Percentiles rank a stretch among this genome's conserved stretches.
Conservation (phyloP, 805 yeast species). For the Kuraishia molischiana region DNA sequence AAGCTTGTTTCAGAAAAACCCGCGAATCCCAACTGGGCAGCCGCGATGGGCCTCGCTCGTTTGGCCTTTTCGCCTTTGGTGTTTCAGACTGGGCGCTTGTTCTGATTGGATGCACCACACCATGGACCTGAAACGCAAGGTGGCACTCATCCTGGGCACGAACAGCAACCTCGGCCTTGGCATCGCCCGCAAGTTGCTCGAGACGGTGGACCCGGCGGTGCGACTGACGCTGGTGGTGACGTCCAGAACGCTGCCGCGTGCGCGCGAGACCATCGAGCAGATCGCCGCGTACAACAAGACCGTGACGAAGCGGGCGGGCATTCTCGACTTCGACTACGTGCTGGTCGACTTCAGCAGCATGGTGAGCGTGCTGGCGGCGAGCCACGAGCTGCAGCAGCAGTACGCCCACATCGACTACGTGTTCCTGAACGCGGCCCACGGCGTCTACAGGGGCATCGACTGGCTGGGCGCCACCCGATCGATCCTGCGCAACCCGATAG, state of each 20-base stretch:
- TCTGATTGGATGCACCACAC: no score
- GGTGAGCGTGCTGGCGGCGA: constrained; percentile 74
- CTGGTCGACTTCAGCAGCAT: constrained; percentile 85
- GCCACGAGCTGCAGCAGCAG: constrained; percentile 54
- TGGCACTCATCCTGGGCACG: constrained; percentile 26
- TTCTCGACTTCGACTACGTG: constrained; percentile 77
- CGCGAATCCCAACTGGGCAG: no score
- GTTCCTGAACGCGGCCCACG: constrained; percentile 85
- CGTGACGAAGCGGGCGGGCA: constrained; percentile 31
- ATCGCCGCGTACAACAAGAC: constrained; percentile 35
- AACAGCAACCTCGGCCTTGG: constrained; percentile 72
- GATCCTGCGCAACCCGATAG: constrained; percentile 54
- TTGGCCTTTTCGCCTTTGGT: no score
- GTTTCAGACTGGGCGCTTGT: not conserved
- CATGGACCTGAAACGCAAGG: constrained; percentile 7
- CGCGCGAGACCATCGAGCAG: constrained; percentile 56
- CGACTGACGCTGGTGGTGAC: constrained; percentile 78
- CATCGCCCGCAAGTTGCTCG: constrained; percentile 72
- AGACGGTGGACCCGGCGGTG: constrained; percentile 38
- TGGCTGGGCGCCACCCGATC: constrained; percentile 74
- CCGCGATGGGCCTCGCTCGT: no score
- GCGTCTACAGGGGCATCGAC: constrained; percentile 78
- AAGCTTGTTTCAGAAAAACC: no score
- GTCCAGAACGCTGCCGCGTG: constrained; percentile 81
- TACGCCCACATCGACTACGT: constrained; percentile 67